A percentile compares a stretch with the other conserved stretches of the same genome.
Evolutionary conservation across 1,139 yeast species (phyloP).

Genomic region (Candida albicans): DNA sequence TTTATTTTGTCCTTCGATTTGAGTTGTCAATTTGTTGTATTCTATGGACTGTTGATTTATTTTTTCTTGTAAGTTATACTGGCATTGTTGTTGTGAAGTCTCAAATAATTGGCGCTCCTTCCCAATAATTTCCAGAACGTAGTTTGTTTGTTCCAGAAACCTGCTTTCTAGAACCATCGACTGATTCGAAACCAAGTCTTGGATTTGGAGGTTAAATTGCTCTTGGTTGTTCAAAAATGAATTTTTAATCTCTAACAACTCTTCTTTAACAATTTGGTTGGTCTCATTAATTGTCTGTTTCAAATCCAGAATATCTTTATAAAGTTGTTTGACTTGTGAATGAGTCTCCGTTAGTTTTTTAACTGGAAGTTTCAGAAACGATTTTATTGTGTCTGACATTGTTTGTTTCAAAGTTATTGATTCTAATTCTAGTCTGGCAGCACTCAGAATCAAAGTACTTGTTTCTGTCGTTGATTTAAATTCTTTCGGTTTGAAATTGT

Average conservation of each 20-base stretch:
- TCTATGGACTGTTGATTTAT: not conserved
- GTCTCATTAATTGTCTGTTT: conserved; percentile 1
- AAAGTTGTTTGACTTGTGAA: conserved; percentile 4
- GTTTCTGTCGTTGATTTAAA: not conserved
- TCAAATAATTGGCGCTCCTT: not conserved
- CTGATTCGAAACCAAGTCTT: no score
- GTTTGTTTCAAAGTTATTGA: conserved; percentile 27
- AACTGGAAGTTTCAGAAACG: conserved; percentile 1
- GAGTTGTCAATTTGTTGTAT: not conserved
- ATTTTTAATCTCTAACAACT: not conserved
- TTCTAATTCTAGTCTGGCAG: conserved; percentile 35
- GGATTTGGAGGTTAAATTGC: no score
- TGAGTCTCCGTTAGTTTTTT: not conserved
- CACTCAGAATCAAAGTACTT: conserved; percentile 25
- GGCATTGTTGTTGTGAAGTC: not conserved
- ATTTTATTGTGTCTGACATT: conserved; percentile 10
- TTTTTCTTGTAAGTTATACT: not conserved
- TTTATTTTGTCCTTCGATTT: conserved; percentile 3
- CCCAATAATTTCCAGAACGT: not conserved
- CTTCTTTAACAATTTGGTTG: conserved; percentile 1
- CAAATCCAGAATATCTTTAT: conserved; percentile 1
- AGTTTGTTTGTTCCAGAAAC: not conserved
- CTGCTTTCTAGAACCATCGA: not conserved
- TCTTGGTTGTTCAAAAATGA: no score
- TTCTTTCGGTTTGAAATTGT: conserved; percentile 1